Conservation (phyloP, 2,329 filamentous ascomycete genomes). For the Furcasterigmium furcatum region DNA sequence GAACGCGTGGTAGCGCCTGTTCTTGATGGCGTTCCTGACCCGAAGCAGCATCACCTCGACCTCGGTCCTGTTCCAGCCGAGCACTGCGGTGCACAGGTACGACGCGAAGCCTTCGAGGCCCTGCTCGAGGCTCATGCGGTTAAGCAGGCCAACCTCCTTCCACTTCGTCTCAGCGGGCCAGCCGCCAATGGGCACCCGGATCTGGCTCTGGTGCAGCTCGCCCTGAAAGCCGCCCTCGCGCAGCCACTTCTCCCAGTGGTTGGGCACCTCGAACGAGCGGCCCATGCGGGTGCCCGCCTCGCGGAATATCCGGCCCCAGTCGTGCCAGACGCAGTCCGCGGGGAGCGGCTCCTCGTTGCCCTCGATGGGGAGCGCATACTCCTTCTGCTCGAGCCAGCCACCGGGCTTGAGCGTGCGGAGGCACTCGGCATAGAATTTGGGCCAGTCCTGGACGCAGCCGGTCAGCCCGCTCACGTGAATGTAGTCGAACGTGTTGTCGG, state of each 20-base stretch:
- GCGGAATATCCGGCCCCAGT: constrained; percentile 26
- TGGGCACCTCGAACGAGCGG: constrained; percentile 35
- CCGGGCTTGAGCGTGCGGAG: constrained; percentile 52
- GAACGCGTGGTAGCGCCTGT: constrained; percentile 1
- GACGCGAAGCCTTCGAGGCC: constrained; percentile 12
- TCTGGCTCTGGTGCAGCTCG: constrained; percentile 42
- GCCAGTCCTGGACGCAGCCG: constrained; percentile 55
- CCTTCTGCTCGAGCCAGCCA: constrained; percentile 47
- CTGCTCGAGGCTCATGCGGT: constrained; percentile 7
- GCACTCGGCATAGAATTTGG: constrained; percentile 48
- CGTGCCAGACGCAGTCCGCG: constrained; percentile 25
- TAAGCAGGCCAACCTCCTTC: constrained; percentile 38
- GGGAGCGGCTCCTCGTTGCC: constrained; percentile 4
- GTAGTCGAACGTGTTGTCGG: constrained; percentile 48
- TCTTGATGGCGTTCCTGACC: background rate
- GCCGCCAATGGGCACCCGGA: constrained; percentile 41
- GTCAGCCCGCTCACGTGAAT: constrained; percentile 55
- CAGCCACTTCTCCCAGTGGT: constrained; percentile 30
- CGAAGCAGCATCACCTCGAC: background rate
- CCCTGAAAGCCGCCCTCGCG: constrained; percentile 50
- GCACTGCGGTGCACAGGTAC: constrained; percentile 6
- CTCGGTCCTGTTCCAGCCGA: constrained; percentile 4
- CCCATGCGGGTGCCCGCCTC: constrained; percentile 28
- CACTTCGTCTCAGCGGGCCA: constrained; percentile 48
- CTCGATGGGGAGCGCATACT: background rate